Evolutionary conservation across 495 filamentous ascomycete species (phyloP).

Genomic region (Echria macrotheca): DNA sequence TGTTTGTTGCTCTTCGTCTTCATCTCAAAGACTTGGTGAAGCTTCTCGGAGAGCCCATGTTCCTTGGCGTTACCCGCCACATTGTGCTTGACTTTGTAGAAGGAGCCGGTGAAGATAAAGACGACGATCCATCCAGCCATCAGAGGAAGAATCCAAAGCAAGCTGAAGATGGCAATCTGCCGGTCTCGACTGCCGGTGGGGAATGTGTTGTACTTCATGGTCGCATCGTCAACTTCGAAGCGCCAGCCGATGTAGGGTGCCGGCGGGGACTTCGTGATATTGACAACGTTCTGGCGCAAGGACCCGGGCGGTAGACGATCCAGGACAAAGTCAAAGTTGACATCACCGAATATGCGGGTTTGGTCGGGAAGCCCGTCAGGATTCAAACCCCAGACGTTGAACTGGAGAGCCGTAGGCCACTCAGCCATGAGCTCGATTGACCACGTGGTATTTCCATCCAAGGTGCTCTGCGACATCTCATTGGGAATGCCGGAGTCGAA

Average conservation of each 20-base stretch:
- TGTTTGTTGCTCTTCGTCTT: conserved; percentile 11
- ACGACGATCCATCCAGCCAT: conserved; percentile 49
- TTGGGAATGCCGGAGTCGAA: conserved; percentile 58
- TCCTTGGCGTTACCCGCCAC: conserved; percentile 38
- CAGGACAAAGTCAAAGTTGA: conserved; percentile 51
- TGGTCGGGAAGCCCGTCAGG: conserved; percentile 56
- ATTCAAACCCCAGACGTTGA: conserved; percentile 64
- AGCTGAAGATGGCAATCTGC: conserved; percentile 52
- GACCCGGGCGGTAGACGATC: conserved; percentile 56
- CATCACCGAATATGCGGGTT: conserved; percentile 53
- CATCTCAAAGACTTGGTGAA: conserved; percentile 17
- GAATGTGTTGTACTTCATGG: conserved; percentile 37
- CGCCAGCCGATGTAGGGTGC: conserved; percentile 51
- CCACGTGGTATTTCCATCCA: conserved; percentile 46
- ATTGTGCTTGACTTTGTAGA: conserved; percentile 53
- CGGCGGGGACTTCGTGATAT: conserved; percentile 52
- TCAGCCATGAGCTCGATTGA: conserved; percentile 55
- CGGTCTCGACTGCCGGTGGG: conserved; percentile 48
- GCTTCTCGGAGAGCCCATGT: conserved; percentile 14
- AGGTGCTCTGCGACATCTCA: conserved; percentile 40
- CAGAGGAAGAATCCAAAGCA: conserved; percentile 40
- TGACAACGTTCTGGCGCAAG: conserved; percentile 45
- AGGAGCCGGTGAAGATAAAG: conserved; percentile 56
- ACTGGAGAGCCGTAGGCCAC: conserved; percentile 54
- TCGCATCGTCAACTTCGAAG: conserved; percentile 49